Conservation (phyloP, 768 basidiomycete genomes). For the Xerocomellus chrysenteron region DNA sequence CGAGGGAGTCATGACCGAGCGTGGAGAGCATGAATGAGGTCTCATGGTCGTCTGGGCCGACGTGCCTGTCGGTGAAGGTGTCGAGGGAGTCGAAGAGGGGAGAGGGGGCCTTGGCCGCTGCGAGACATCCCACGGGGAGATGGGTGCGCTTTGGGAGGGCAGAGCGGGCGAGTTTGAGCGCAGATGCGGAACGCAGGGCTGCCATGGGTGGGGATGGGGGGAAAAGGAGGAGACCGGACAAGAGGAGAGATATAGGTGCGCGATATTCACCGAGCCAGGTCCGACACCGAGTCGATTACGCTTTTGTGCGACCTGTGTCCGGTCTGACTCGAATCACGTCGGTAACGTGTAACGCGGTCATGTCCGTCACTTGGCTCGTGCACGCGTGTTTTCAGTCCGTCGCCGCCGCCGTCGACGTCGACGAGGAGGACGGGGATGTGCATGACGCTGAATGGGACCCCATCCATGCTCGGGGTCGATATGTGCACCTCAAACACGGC, state of each 20-base stretch:
- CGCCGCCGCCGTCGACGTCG: conserved; percentile 5
- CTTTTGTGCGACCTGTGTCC: conserved; percentile 20
- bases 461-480: conserved; percentile 29
- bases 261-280: conserved; percentile 41
- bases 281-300: conserved; percentile 39
- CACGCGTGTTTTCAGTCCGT: not conserved
- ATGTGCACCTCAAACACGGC: not conserved
- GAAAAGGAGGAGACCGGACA: conserved; percentile 17
- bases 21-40: conserved; percentile 76
- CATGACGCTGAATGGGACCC: not conserved
- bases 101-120: conserved; percentile 56
- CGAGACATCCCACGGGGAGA: conserved; percentile 43
- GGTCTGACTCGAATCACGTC: conserved; percentile 8
- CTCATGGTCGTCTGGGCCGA: conserved; percentile 88
- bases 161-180: conserved; percentile 20
- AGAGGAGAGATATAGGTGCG: conserved; percentile 20
- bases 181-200: conserved; percentile 28
- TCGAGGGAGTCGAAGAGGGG: conserved; percentile 85
- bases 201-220: conserved; percentile 28
- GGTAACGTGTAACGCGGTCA: conserved; percentile 5
- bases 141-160: conserved; percentile 17
- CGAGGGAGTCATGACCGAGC: conserved; percentile 85
- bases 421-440: not conserved
- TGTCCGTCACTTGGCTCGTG: not conserved
- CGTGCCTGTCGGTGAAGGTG: conserved; percentile 86